These are phyloP conservation scores for Termitomyces sp. DNA, from an alignment of 768 basidiomycete species.

Conservation along the genomic window DNA sequence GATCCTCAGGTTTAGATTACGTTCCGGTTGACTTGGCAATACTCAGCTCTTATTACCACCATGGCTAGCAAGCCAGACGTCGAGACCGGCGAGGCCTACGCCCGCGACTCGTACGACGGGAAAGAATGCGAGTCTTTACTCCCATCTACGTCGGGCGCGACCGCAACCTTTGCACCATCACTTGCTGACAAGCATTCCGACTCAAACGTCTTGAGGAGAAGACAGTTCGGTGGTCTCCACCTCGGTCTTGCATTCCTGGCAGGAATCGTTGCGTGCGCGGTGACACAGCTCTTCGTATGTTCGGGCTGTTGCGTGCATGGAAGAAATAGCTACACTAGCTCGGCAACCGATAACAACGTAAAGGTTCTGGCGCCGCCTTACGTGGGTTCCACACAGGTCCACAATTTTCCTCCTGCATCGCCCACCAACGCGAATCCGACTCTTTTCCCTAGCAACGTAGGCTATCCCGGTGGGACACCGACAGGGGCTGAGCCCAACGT, in stretches of 20 bases:
- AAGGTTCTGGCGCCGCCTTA: conserved; percentile 52
- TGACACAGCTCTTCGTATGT: conserved; percentile 46
- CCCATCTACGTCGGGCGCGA: conserved; percentile 16
- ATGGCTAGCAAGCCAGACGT: conserved; percentile 18
- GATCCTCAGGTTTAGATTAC: neutral
- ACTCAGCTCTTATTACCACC: neutral
- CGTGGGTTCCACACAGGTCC: conserved; percentile 67
- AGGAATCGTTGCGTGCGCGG: conserved; percentile 47
- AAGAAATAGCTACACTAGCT: neutral
- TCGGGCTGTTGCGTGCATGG: conserved; percentile 31
- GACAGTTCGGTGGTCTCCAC: conserved; percentile 32
- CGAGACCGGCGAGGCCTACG: conserved; percentile 17
- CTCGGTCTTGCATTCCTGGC: conserved; percentile 48
- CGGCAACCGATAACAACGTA: conserved; percentile 16
- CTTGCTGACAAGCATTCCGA: neutral
- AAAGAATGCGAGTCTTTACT: conserved; percentile 36
- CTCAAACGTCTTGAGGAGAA: neutral
- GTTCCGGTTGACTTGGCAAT: neutral
- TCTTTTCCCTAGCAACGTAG: conserved; percentile 73
- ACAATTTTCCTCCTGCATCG: conserved; percentile 67
- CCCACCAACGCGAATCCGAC: conserved; percentile 74
- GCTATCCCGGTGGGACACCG: conserved; percentile 73
- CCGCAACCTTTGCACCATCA: neutral
- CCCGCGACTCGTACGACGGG: conserved; percentile 14
- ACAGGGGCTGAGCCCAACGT: conserved; percentile 77